Percentiles rank a stretch among this genome's conserved stretches.
These are phyloP conservation scores for Populus tomentosa DNA, from an alignment of 441 rosid species.

Conservation along the genomic window DNA sequence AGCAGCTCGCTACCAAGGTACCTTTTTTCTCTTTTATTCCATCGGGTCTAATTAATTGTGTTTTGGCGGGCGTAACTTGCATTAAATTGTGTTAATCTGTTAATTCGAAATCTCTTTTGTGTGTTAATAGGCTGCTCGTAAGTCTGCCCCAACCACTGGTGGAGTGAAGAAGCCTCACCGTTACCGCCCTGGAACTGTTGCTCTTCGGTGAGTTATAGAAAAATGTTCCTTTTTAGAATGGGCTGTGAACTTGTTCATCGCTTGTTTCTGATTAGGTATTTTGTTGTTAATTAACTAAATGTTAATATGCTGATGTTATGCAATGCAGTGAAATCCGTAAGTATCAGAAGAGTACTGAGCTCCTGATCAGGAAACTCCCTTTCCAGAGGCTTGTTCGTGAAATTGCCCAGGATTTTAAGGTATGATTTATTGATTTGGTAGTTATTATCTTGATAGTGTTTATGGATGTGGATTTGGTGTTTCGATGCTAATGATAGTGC, in stretches of 20 bases:
- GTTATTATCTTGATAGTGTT: no score
- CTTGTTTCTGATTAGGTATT: neutral
- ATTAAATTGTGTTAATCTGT: no score
- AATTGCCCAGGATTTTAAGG: constrained; percentile 60
- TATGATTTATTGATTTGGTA: neutral
- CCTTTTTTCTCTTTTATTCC: neutral
- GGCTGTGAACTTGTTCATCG: neutral
- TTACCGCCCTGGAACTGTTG: constrained; percentile 19
- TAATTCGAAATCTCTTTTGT: no score
- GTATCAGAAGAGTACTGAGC: constrained; percentile 57
- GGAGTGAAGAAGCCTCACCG: constrained; percentile 23
- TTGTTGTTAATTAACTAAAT: no score
- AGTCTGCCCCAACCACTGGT: constrained; percentile 60
- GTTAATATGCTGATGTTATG: neutral
- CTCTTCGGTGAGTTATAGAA: constrained; percentile 32
- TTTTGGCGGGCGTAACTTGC: neutral
- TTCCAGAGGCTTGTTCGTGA: constrained; percentile 59
- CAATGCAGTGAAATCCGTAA: constrained; percentile 39
- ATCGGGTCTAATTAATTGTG: neutral
- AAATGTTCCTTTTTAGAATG: no score
- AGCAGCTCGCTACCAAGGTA: constrained; percentile 62
- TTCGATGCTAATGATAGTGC: neutral
- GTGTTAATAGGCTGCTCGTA: constrained; percentile 41
- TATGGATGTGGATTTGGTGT: neutral
- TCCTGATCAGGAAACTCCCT: constrained; percentile 51